Percentiles rank a stretch among this genome's conserved stretches.
Evolutionary conservation across 345 rosid genomes (phyloP).

Genomic region (Bruguiera gymnorhiza): DNA sequence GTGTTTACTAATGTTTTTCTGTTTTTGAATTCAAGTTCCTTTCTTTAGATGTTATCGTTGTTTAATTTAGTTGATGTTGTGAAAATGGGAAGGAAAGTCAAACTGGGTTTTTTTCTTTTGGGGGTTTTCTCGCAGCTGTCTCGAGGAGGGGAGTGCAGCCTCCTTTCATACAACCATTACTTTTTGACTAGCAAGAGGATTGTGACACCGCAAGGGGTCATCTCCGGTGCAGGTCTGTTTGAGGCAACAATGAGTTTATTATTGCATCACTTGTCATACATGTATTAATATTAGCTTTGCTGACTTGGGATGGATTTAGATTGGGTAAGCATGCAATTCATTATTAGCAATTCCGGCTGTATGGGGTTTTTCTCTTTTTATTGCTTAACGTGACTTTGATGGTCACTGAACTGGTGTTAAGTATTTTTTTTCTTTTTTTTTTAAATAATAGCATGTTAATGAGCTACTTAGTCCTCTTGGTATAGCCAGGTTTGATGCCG

Average conservation of each 20-base stretch:
- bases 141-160: conserved; percentile 52
- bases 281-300: not conserved
- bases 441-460: not conserved
- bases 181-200: conserved; percentile 73
- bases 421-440: too few species aligned
- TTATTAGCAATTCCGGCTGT: not conserved
- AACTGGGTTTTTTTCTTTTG: not conserved
- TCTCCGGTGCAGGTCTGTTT: conserved; percentile 75
- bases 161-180: conserved; percentile 58
- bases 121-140: conserved; percentile 32
- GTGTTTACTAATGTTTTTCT: not conserved
- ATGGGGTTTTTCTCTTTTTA: not conserved
- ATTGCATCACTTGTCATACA: not conserved
- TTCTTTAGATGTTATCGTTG: too few species aligned
- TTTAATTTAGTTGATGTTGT: too few species aligned
- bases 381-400: not conserved
- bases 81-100: too few species aligned
- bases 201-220: conserved; percentile 62
- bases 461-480: not conserved
- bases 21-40: not conserved
- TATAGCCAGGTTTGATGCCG: not conserved
- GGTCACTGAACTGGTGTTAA: too few species aligned
- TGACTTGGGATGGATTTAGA: not conserved
- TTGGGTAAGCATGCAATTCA: too few species aligned
- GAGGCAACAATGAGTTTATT: too few species aligned